Evolutionary conservation across 345 rosid genomes (phyloP).

Genomic region (Euphorbia peplus): DNA sequence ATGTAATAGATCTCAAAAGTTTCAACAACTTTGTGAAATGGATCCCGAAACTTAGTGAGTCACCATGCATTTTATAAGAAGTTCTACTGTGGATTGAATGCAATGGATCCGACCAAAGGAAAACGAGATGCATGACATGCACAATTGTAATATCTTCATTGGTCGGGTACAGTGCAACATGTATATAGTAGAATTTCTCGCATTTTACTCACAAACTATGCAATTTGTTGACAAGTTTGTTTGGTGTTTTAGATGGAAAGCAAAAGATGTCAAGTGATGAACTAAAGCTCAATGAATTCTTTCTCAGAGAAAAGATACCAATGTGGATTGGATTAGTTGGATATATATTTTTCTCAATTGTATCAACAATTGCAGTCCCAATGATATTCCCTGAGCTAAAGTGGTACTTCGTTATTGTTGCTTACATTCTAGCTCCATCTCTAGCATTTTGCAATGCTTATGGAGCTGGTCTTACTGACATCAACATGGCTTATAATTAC

Average conservation of each 20-base stretch:
- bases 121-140: no score
- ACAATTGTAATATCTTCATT: no score
- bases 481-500: slow-evolving; percentile 97
- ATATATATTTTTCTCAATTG: slow-evolving; percentile 47
- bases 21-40: no score
- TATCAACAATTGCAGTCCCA: slow-evolving; percentile 64
- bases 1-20: no score
- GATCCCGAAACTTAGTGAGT: no score
- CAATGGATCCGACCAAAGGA: no score
- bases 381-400: slow-evolving; percentile 86
- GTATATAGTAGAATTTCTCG: no score
- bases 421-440: slow-evolving; percentile 81
- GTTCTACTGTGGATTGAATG: no score
- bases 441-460: slow-evolving; percentile 92
- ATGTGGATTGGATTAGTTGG: slow-evolving; percentile 66
- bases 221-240: background rate
- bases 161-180: no score
- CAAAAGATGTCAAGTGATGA: slow-evolving; percentile 22
- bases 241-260: slow-evolving; percentile 24
- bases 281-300: slow-evolving; percentile 54
- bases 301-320: slow-evolving; percentile 71
- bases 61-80: no score
- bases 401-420: slow-evolving; percentile 75
- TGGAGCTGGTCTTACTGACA: slow-evolving; percentile 93
- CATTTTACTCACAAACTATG: no score